Percentiles rank a stretch among this genome's conserved stretches.
Evolutionary conservation across 768 basidiomycete genomes (phyloP).

Genomic region (Amanita inopinata): DNA sequence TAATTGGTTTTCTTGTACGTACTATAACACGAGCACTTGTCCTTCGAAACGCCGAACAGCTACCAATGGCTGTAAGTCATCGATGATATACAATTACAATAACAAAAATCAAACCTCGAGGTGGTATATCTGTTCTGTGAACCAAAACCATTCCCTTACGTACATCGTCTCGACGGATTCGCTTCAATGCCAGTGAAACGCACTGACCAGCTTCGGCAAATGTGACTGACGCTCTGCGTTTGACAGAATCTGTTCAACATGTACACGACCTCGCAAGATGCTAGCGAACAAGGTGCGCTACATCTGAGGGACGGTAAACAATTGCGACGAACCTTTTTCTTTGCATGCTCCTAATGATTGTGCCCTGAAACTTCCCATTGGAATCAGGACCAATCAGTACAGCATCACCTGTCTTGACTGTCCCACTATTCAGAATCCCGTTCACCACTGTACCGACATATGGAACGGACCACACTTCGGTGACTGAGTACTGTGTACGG

Average conservation of each 20-base stretch:
- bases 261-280: not conserved
- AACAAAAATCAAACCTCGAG: constrained; percentile 41
- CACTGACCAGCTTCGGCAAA: constrained; percentile 93
- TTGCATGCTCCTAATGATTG: constrained; percentile 85
- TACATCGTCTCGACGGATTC: constrained; percentile 69
- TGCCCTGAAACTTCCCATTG: constrained; percentile 77
- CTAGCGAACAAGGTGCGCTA: not conserved
- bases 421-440: constrained; percentile 73
- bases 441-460: constrained; percentile 82
- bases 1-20: too few species aligned
- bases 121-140: constrained; percentile 66
- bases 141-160: constrained; percentile 95
- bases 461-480: constrained; percentile 82
- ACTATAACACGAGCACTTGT: constrained; percentile 90
- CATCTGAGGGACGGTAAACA: too few species aligned
- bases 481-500: constrained; percentile 59
- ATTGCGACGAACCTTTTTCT: constrained; percentile 61
- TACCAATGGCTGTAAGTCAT: constrained; percentile 20
- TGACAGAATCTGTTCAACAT: constrained; percentile 6
- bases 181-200: constrained; percentile 87
- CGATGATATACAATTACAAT: not conserved
- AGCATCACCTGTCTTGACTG: constrained; percentile 67
- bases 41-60: constrained; percentile 86
- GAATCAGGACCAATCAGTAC: constrained; percentile 88
- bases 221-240: constrained; percentile 74